Percentiles rank a stretch among this genome's conserved stretches.
Conservation (phyloP, 495 filamentous ascomycete species). For the Penicillium antarcticum region DNA sequence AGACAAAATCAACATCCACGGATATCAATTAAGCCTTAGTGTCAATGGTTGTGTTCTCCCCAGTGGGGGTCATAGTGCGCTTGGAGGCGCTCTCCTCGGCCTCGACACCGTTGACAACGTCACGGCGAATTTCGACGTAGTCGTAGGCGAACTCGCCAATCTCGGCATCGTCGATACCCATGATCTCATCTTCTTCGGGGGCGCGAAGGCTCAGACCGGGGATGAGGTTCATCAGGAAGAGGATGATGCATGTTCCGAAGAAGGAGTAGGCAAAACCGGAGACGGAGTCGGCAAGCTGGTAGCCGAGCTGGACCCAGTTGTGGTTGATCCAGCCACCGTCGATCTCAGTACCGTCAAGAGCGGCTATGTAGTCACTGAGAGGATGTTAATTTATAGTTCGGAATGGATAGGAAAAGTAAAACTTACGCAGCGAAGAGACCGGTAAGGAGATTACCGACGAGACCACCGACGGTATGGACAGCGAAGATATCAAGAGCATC, state of each 20-base stretch:
- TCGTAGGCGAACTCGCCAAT: constrained; percentile 99
- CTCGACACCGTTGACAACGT: constrained; percentile 66
- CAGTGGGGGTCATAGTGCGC: constrained; percentile 29
- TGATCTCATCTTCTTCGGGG: constrained; percentile 78
- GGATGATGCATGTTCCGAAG: constrained; percentile 76
- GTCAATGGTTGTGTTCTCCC: constrained; percentile 18
- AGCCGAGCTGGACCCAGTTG: constrained; percentile 83
- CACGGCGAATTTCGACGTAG: constrained; percentile 88
- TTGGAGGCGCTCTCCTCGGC: constrained; percentile 30
- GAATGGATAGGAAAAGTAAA: neutral
- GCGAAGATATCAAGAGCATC: constrained; percentile 95
- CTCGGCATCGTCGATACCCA: constrained; percentile 92
- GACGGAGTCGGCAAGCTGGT: constrained; percentile 85
- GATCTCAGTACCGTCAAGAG: constrained; percentile 78
- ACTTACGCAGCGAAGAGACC: constrained; percentile 87
- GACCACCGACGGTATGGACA: constrained; percentile 81
- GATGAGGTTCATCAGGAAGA: constrained; percentile 83
- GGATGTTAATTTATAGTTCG: constrained; percentile 9
- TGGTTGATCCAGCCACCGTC: constrained; percentile 88
- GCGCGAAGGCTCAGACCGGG: constrained; percentile 80
- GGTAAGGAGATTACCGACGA: constrained; percentile 87
- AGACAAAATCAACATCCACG: neutral
- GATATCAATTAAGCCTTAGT: constrained; percentile 28
- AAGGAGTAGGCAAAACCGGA: constrained; percentile 86
- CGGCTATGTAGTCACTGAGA: constrained; percentile 75